Evolutionary conservation across 1,284 basidiomycete genomes (phyloP).

Genomic region (Trichosporon ovoides): DNA sequence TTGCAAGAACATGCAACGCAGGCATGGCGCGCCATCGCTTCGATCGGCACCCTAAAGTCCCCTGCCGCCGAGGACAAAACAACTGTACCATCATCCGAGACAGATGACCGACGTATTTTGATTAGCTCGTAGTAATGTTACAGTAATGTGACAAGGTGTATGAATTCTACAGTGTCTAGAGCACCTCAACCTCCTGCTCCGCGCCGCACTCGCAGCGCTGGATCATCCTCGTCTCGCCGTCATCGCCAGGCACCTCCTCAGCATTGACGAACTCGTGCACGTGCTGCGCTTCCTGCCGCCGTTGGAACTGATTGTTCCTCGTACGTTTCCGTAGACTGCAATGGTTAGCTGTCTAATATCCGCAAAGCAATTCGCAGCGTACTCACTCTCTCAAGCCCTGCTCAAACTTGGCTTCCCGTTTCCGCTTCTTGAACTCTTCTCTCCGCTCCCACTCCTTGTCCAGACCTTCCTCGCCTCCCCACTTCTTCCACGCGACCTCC

Average conservation of each 20-base stretch:
- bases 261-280: conserved; percentile 69
- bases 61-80: not conserved
- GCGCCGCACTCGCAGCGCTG: conserved; percentile 87
- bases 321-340: conserved; percentile 66
- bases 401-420: conserved; percentile 90
- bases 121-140: not conserved
- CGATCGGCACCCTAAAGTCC: not conserved
- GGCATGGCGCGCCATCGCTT: not conserved
- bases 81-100: conserved; percentile 2
- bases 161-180: conserved; percentile 48
- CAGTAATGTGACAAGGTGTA: not conserved
- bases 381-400: conserved; percentile 66
- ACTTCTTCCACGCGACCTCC: conserved; percentile 94
- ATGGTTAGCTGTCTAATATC: not conserved
- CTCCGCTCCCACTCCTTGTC: conserved; percentile 83
- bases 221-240: conserved; percentile 27
- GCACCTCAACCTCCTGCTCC: conserved; percentile 75
- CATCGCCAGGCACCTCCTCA: conserved; percentile 54
- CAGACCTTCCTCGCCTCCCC: conserved; percentile 87
- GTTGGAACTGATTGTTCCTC: conserved; percentile 83
- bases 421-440: conserved; percentile 75
- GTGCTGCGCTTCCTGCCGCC: conserved; percentile 78
- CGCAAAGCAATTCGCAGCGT: conserved; percentile 9
- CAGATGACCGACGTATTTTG: not conserved
- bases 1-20: too few relatives aligned